Percentiles rank a stretch among this genome's conserved stretches.
These are phyloP conservation scores for Rhododendron ferrugineum DNA, from an alignment of 148 eudicot species.

Conservation along the genomic window DNA sequence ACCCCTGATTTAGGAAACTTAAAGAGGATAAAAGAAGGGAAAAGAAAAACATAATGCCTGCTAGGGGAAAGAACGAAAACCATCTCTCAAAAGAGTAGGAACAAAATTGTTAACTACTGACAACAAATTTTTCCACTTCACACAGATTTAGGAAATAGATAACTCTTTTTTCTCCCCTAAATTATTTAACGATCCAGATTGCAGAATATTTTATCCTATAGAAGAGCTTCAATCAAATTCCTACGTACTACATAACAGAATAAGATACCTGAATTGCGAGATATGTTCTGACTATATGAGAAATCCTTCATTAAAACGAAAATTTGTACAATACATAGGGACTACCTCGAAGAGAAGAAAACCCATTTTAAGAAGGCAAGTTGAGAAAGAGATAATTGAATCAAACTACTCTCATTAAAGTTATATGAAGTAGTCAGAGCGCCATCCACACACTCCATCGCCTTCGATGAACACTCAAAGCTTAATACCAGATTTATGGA, in stretches of 20 bases:
- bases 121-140: neutral
- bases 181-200: neutral
- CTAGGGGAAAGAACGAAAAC: neutral
- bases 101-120: neutral
- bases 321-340: neutral
- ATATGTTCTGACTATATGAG: neutral
- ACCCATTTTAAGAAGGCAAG: neutral
- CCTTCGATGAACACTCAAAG: neutral
- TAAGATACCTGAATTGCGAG: neutral
- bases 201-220: neutral
- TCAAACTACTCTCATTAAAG: neutral
- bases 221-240: neutral
- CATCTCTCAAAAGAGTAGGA: neutral
- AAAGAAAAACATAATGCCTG: neutral
- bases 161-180: neutral
- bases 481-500: neutral
- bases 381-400: neutral
- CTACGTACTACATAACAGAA: neutral
- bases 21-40: neutral
- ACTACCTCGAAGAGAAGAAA: neutral
- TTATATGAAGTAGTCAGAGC: neutral
- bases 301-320: neutral
- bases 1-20: neutral
- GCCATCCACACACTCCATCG: neutral
- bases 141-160: neutral